These are phyloP conservation scores for Podaxis carcinomalis DNA, from an alignment of 768 basidiomycete species.

Conservation along the genomic window DNA sequence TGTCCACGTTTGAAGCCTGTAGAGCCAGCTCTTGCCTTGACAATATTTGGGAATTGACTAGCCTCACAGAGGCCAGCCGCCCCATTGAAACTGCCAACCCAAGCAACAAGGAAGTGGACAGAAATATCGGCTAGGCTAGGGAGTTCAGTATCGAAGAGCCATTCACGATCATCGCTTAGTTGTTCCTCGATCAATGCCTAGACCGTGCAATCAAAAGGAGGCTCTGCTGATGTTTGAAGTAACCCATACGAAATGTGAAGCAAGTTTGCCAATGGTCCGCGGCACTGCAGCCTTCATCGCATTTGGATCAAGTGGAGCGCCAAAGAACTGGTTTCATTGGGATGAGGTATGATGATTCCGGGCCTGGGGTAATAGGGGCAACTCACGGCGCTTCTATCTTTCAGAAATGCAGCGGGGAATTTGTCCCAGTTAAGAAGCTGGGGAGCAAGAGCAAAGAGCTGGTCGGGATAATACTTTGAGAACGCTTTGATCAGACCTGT, in stretches of 20 bases:
- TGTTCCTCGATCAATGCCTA: conserved; percentile 36
- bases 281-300: conserved; percentile 28
- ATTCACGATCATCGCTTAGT: conserved; percentile 49
- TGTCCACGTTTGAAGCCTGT: background rate
- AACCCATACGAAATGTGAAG: conserved; percentile 42
- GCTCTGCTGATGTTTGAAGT: background rate
- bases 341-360: background rate
- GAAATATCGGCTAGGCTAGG: conserved; percentile 52
- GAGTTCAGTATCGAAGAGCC: conserved; percentile 50
- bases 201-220: background rate
- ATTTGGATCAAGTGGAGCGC: conserved; percentile 33
- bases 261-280: conserved; percentile 31
- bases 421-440: conserved; percentile 44
- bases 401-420: conserved; percentile 39
- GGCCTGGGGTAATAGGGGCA: background rate
- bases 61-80: conserved; percentile 34
- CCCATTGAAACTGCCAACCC: conserved; percentile 35
- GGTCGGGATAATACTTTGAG: conserved; percentile 41
- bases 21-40: conserved; percentile 27
- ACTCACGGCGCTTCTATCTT: conserved; percentile 45
- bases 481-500: conserved; percentile 46
- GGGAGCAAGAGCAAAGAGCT: conserved; percentile 37
- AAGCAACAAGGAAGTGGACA: conserved; percentile 43
- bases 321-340: conserved; percentile 23
- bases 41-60: conserved; percentile 31